A percentile compares a stretch with the other conserved stretches of the same genome.
Conservation (phyloP, 164 flowering plant species). For the Liriodendron chinense region DNA sequence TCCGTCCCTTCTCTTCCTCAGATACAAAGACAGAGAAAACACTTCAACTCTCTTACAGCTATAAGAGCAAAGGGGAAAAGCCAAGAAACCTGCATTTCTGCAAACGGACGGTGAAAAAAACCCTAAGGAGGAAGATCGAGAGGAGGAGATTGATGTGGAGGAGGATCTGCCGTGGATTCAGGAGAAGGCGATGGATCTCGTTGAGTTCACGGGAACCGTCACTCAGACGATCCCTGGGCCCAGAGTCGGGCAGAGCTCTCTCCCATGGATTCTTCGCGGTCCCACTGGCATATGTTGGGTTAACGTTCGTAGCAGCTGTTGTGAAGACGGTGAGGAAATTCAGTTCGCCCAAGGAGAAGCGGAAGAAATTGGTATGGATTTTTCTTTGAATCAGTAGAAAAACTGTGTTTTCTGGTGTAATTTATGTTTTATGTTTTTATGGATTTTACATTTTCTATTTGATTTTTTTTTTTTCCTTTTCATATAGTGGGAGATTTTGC, state of each 20-base stretch:
- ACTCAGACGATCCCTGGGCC: slow-evolving; percentile 93
- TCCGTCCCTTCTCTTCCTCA: slow-evolving; percentile 7
- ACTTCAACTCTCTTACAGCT: slow-evolving; percentile 1
- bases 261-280: slow-evolving; percentile 90
- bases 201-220: slow-evolving; percentile 90
- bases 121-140: slow-evolving; percentile 19
- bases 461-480: too few relatives aligned
- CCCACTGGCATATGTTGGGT: slow-evolving; percentile 66
- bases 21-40: background rate
- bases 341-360: slow-evolving; percentile 60
- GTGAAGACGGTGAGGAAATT: slow-evolving; percentile 70
- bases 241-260: slow-evolving; percentile 64
- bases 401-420: background rate
- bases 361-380: slow-evolving; percentile 56
- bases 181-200: slow-evolving; percentile 88
- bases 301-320: slow-evolving; percentile 72
- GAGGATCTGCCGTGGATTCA: slow-evolving; percentile 94
- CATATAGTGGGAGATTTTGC: background rate
- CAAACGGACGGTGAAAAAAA: slow-evolving; percentile 5
- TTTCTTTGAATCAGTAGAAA: background rate
- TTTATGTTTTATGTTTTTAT: too few relatives aligned
- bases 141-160: slow-evolving; percentile 60
- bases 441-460: background rate
- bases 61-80: slow-evolving; percentile 18
- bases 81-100: slow-evolving; percentile 9